Evolutionary conservation across 352 stramenopile species (phyloP), one percentile per base, ranked within the genome.

Genomic region (Pythium guiyangense): DNA sequence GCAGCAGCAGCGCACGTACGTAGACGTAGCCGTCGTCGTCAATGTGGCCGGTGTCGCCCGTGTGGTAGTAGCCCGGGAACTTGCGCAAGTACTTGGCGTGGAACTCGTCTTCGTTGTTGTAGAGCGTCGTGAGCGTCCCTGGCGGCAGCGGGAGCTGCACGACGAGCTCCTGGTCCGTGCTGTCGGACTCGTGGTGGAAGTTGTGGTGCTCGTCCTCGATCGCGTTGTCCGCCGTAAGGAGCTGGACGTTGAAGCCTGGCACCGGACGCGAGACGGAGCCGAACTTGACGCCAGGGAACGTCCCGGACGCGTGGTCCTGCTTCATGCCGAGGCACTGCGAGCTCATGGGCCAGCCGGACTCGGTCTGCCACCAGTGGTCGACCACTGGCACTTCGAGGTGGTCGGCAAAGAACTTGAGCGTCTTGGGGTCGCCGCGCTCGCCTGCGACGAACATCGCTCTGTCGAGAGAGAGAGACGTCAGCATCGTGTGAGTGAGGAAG

Each of bases 331-430:
- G 62, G 34, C 79, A 86, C 40, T 81, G 77, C 1, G 77, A 75
- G 46, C 64, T 82, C 48, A 88, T 81, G 4, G 89, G 89, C 79
- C 84, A 96, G 26, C 86, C 88, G 27, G 88, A 87, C 63, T 97
- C 90, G 2, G 90, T 97, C 66, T 97, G 86, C 91, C 91, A 97
- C 75, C 84, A 97, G 64, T 97, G 84, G 67, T 97, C 89, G 27
- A 96, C 73, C 11, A 94, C 45, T 22, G 74, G 76, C 1, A 87
- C 71, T 15, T 72, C 64, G 57, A 92, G 66, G 37, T 80, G 49
- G 25, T 87, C 57, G 10, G 74, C 77, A 58, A 87, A 89, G 61
- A 88, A 93, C 42, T 83, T 81, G 43, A 97, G 75, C 22, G 88
- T 96, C 52, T 92, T 90, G 1, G 88, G 87, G 59, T 97, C 87